Evolutionary conservation across 2,329 filamentous ascomycete genomes (phyloP).

Genomic region (Pyricularia pennisetigena): DNA sequence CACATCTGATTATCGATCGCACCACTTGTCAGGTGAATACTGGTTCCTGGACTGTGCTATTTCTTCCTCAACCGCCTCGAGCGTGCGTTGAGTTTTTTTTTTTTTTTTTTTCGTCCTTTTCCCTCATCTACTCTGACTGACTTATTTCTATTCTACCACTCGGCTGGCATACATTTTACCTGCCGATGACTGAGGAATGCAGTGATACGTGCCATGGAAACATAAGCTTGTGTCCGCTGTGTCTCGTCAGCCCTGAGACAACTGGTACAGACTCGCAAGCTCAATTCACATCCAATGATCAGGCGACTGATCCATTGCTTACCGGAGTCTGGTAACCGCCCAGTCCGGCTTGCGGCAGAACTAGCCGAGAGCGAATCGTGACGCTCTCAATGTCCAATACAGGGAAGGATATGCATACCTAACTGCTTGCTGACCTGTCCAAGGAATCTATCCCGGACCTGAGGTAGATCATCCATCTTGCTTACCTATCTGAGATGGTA

Average conservation of each 20-base stretch:
- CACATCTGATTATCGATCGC: background rate
- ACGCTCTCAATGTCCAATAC: background rate
- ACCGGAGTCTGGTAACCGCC: background rate
- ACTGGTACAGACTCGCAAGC: background rate
- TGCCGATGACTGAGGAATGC: background rate
- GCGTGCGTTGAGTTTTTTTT: conserved; percentile 2
- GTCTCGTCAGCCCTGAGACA: background rate
- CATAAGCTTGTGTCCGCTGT: background rate
- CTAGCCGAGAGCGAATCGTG: background rate
- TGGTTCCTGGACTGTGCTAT: background rate
- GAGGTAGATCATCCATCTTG: background rate
- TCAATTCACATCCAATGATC: background rate
- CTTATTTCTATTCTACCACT: background rate
- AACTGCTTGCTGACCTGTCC: background rate
- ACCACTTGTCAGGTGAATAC: background rate
- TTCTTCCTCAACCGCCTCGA: background rate
- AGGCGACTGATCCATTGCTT: too few species aligned
- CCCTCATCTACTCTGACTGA: background rate
- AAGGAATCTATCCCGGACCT: background rate
- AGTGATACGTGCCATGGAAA: background rate
- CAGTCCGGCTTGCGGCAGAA: background rate
- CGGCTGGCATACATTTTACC: background rate
- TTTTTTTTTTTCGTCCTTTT: background rate
- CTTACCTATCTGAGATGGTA: background rate
- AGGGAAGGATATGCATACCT: background rate